Percentiles rank a stretch among this genome's conserved stretches.
Evolutionary conservation across 768 basidiomycete species (phyloP).

Genomic region (Russula virescens): DNA sequence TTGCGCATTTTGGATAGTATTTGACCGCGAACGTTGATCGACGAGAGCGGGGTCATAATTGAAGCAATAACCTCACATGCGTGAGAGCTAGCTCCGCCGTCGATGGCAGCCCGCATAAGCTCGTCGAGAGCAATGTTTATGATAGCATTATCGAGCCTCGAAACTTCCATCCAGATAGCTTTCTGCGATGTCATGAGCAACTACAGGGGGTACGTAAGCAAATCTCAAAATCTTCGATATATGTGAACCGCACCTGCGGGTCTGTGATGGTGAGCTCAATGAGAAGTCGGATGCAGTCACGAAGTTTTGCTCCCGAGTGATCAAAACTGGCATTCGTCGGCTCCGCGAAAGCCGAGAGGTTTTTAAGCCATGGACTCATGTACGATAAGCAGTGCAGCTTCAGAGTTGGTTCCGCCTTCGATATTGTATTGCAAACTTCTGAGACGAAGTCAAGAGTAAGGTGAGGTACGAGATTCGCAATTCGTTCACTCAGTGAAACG

Average conservation of each 20-base stretch:
- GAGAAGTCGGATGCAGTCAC: conserved; percentile 76
- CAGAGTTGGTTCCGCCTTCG: conserved; percentile 42
- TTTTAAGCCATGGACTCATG: conserved; percentile 85
- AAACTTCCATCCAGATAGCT: conserved; percentile 73
- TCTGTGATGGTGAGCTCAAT: conserved; percentile 70
- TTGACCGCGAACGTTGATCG: conserved; percentile 71
- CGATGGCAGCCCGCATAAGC: conserved; percentile 73
- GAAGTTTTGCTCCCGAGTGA: conserved; percentile 64
- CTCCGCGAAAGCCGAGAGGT: conserved; percentile 64
- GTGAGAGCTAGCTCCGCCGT: conserved; percentile 70
- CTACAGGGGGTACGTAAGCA: conserved; percentile 32
- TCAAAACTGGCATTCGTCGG: conserved; percentile 65
- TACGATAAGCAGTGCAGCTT: conserved; percentile 74
- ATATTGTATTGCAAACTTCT: conserved; percentile 71
- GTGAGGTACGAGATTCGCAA: conserved; percentile 70
- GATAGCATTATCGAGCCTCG: conserved; percentile 58
- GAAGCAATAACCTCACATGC: conserved; percentile 73
- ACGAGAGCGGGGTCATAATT: conserved; percentile 66
- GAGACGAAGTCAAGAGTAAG: conserved; percentile 84
- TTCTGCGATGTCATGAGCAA: conserved; percentile 62
- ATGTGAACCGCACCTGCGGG: conserved; percentile 47
- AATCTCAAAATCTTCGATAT: neutral
- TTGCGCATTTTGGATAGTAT: conserved; percentile 75
- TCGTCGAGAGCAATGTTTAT: conserved; percentile 76
- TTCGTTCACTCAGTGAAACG: conserved; percentile 58